Percentiles rank a stretch among this genome's conserved stretches.
These are phyloP conservation scores for Bruguiera parviflora DNA, from an alignment of 345 rosid genomes.

Conservation along the genomic window DNA sequence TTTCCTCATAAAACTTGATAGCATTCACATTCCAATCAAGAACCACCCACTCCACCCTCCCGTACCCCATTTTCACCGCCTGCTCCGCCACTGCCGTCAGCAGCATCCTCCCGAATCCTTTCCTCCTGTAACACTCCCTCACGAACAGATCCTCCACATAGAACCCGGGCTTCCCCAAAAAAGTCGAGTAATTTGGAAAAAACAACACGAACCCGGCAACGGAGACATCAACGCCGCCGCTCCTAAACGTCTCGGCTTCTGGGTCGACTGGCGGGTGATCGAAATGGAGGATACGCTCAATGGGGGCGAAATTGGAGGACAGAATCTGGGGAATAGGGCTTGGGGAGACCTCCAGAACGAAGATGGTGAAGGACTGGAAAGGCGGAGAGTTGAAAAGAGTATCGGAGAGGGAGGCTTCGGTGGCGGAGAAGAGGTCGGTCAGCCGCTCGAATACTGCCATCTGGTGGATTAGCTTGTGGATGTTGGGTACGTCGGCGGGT, in stretches of 20 bases:
- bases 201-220: slow-evolving; percentile 86
- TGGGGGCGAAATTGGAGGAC: slow-evolving; percentile 33
- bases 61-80: slow-evolving; percentile 83
- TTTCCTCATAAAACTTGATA: slow-evolving; percentile 70
- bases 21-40: slow-evolving; percentile 92
- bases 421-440: slow-evolving; percentile 63
- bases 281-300: slow-evolving; percentile 33
- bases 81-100: slow-evolving; percentile 76
- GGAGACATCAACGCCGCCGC: slow-evolving; percentile 33
- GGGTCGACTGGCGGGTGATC: slow-evolving; percentile 58
- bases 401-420: slow-evolving; percentile 65
- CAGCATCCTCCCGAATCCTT: slow-evolving; percentile 71
- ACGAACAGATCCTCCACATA: slow-evolving; percentile 79
- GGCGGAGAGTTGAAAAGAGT: slow-evolving; percentile 77
- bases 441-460: slow-evolving; percentile 89
- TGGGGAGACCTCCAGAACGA: slow-evolving; percentile 72
- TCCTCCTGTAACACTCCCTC: slow-evolving; percentile 75
- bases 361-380: slow-evolving; percentile 71
- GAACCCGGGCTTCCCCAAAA: slow-evolving; percentile 73
- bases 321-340: slow-evolving; percentile 37
- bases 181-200: slow-evolving; percentile 69
- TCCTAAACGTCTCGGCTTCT: slow-evolving; percentile 42
- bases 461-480: slow-evolving; percentile 81
- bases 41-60: slow-evolving; percentile 88
- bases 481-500: slow-evolving; percentile 66